Evolutionary conservation across 352 stramenopile genomes (phyloP).

Genomic region (Peronospora farinosa): DNA sequence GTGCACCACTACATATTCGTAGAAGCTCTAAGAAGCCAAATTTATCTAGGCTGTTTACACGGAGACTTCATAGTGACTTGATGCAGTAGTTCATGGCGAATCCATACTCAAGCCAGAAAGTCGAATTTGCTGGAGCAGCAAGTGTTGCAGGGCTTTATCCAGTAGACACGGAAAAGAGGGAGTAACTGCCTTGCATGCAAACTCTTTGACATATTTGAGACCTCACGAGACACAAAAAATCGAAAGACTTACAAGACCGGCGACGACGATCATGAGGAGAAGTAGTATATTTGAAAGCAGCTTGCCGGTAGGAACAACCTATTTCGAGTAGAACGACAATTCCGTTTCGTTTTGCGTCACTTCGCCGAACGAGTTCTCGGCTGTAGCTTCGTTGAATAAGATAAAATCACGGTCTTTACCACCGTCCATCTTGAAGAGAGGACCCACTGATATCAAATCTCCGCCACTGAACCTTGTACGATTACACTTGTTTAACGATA

Average conservation of each 20-base stretch:
- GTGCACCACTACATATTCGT: not conserved
- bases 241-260: conserved; percentile 12
- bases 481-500: conserved; percentile 29
- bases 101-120: conserved; percentile 6
- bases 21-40: conserved; percentile 10
- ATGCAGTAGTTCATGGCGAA: conserved; percentile 7
- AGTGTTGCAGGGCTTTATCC: conserved; percentile 10
- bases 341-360: conserved; percentile 77
- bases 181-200: conserved; percentile 20
- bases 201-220: conserved; percentile 28
- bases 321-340: conserved; percentile 72
- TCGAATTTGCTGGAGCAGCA: conserved; percentile 21
- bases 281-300: too few species aligned
- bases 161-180: conserved; percentile 15
- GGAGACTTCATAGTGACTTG: conserved; percentile 10
- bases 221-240: conserved; percentile 23
- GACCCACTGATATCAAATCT: conserved; percentile 58
- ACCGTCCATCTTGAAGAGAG: conserved; percentile 73
- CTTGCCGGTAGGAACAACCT: conserved; percentile 2
- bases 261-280: conserved; percentile 1
- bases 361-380: conserved; percentile 62
- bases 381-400: conserved; percentile 70
- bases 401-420: conserved; percentile 80
- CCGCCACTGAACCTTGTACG: conserved; percentile 29
- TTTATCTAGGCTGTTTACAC: conserved; percentile 20